Percentiles rank a stretch among this genome's conserved stretches.
phyloP scores from a whole-genome alignment of 1,284 basidiomycete species.

The Butyriboletus appendiculatus region DNA sequence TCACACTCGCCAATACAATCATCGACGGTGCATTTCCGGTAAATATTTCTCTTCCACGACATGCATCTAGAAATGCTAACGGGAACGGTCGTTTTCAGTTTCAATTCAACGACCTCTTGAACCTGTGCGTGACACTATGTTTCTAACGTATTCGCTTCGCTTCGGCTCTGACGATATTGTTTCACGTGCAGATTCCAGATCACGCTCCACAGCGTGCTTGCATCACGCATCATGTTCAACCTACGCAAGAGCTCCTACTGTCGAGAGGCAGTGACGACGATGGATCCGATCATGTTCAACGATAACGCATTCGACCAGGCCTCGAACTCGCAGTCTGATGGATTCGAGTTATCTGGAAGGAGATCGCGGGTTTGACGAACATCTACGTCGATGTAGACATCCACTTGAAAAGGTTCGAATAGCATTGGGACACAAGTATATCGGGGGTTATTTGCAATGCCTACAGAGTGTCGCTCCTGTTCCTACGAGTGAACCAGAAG shows the following conservation, averaged over 20 bases:
- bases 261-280: background rate
- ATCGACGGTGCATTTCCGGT: conserved; percentile 17
- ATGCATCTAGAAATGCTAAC: background rate
- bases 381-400: background rate
- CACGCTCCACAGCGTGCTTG: conserved; percentile 14
- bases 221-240: conserved; percentile 19
- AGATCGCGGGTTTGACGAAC: background rate
- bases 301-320: background rate
- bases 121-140: background rate
- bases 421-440: background rate
- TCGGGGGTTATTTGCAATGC: background rate
- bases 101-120: conserved; percentile 7
- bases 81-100: background rate
- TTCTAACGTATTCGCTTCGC: background rate
- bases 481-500: background rate
- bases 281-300: background rate
- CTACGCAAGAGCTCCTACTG: conserved; percentile 3
- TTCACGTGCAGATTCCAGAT: conserved; percentile 7
- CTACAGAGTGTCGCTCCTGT: too few species aligned
- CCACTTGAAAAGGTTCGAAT: background rate
- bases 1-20: conserved; percentile 21
- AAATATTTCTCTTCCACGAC: background rate
- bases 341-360: background rate
- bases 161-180: background rate
- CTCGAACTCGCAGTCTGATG: background rate